Base-by-base conservation (phyloP, 208 protist genomes). In the Acanthamoeba healyi region DNA sequence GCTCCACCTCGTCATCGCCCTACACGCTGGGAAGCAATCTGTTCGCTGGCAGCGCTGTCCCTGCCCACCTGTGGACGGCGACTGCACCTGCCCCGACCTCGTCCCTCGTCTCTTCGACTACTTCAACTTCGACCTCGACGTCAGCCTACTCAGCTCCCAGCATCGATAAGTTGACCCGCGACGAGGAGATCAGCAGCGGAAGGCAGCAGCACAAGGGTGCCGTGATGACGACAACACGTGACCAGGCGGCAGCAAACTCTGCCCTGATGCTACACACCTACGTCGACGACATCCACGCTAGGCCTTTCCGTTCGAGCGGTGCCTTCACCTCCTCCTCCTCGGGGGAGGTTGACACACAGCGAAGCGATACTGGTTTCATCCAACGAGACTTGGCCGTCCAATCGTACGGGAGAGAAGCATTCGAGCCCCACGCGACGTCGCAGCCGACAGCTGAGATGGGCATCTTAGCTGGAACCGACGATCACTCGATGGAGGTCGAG, bases 61-160 rank as follows among this genome's bases (percentile, higher is more conserved):
- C 70, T 38, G 70, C 70, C 36, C 70, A 79, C 70, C 70, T 79
- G 24, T 79, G 70, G 70, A 79, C 70, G 29, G 70, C 70, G 10
- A 79, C 70, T 17, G 70, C 70, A 10, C 70, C 70, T 12, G 70
- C 70, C 10, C 70, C 70, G 4, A 79, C 70, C 29, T 79, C 70
- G 29, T 79, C 70, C 4, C 70, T 79, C 15, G 32, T 79, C 24
- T 79, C 70, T 42, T 38, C 70, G 5, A 79, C 70, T 12, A 42
- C 34, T 6, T 70, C 61, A 34, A 34, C 61, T 7, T 70, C 61
- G 12, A 79, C 34, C 14, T 67, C 58, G 6, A 44, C 29, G 14
- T 36, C 38, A 24, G 14, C 10, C 24, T 24, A 7, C 10, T 36
- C 36, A 6, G 10, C 38, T 24, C 9, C 34, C 70, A 44, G 24